These are phyloP conservation scores for Thecaphora thlaspeos DNA, from an alignment of 1,284 basidiomycete genomes.

Conservation along the genomic window DNA sequence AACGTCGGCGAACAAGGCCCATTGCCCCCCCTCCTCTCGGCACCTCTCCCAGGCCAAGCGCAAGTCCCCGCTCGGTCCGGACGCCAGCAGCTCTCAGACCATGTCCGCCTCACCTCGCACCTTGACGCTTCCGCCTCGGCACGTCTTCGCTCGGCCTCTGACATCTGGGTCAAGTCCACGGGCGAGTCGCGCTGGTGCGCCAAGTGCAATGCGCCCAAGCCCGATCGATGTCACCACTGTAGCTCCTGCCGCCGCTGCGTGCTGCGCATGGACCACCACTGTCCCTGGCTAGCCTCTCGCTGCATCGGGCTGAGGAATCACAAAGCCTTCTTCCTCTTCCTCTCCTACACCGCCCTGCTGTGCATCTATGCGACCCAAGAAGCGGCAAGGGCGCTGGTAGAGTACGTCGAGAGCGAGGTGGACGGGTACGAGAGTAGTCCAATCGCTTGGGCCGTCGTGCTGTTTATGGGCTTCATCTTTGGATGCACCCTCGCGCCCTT, in stretches of 20 bases:
- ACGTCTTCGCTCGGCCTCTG: constrained; percentile 2
- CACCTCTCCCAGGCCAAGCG: constrained; percentile 35
- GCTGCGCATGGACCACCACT: constrained; percentile 62
- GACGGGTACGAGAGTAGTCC: constrained; percentile 54
- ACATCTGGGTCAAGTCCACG: constrained; percentile 45
- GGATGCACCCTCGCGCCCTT: constrained; percentile 47
- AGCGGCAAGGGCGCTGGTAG: constrained; percentile 40
- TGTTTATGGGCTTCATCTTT: constrained; percentile 51
- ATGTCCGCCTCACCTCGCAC: constrained; percentile 6
- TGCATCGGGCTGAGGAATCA: constrained; percentile 58
- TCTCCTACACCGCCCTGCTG: constrained; percentile 50
- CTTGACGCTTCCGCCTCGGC: background rate
- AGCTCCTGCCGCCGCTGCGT: constrained; percentile 42
- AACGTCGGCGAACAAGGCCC: background rate
- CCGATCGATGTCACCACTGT: constrained; percentile 55
- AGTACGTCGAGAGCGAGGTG: constrained; percentile 24
- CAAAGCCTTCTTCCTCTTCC: constrained; percentile 57
- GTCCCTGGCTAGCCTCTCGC: constrained; percentile 61
- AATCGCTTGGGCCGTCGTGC: constrained; percentile 54
- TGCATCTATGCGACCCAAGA: constrained; percentile 42
- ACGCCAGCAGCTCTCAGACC: constrained; percentile 33
- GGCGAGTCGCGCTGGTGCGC: constrained; percentile 46
- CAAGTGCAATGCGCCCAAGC: constrained; percentile 49
- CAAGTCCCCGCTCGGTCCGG: constrained; percentile 35
- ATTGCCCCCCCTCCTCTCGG: constrained; percentile 23